These are phyloP conservation scores for Gossypium trilobum DNA, from an alignment of 441 rosid genomes.

Conservation along the genomic window DNA sequence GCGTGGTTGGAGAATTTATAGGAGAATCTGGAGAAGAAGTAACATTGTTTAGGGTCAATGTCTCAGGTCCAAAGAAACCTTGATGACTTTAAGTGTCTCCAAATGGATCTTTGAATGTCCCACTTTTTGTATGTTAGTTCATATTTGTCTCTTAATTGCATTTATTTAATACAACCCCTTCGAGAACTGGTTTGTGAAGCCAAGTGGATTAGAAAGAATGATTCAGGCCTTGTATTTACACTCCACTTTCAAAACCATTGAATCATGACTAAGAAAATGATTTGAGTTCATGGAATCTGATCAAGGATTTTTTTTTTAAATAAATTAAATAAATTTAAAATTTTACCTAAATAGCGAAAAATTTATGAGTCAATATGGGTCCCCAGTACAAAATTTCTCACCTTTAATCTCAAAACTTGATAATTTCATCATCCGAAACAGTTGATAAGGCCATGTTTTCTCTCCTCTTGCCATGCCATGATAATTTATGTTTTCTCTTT, in stretches of 20 bases:
- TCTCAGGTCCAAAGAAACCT: not conserved
- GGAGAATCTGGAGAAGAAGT: not conserved
- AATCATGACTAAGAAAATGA: not conserved
- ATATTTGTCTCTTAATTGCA: constrained; percentile 11
- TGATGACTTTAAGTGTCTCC: constrained; percentile 23
- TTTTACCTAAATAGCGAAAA: too few relatives aligned
- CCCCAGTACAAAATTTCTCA: too few relatives aligned
- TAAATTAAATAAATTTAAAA: too few relatives aligned
- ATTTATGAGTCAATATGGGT: too few relatives aligned
- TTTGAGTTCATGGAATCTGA: not conserved
- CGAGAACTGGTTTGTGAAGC: not conserved
- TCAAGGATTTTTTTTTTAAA: too few relatives aligned
- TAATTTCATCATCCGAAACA: too few relatives aligned
- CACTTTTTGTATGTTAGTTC: constrained; percentile 26
- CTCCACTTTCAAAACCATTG: not conserved
- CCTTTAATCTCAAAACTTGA: too few relatives aligned
- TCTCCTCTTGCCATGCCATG: too few relatives aligned
- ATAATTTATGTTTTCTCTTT: too few relatives aligned
- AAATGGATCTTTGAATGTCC: constrained; percentile 23
- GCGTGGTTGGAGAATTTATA: not conserved
- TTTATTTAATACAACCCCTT: not conserved
- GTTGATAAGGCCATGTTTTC: too few relatives aligned
- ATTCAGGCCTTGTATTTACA: not conserved
- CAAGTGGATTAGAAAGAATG: constrained; percentile 13
- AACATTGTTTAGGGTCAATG: constrained; percentile 21